Evolutionary conservation across 495 filamentous ascomycete genomes (phyloP).

Genomic region (Aspergillus asperescens): DNA sequence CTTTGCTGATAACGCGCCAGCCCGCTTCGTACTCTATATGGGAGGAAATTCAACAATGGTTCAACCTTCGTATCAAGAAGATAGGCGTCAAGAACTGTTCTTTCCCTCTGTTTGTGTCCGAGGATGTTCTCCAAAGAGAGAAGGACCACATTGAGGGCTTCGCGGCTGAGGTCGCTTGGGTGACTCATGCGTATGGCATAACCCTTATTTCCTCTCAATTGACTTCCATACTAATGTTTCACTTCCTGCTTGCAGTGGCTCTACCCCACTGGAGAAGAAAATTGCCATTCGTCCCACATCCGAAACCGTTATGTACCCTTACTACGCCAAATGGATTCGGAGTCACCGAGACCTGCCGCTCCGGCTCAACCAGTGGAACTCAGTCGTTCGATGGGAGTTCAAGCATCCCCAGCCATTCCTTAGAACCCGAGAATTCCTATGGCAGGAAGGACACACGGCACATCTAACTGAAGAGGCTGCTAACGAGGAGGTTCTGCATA

Average conservation of each 20-base stretch:
- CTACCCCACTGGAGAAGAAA: slow-evolving; percentile 85
- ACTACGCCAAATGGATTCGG: slow-evolving; percentile 95
- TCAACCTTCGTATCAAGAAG: slow-evolving; percentile 77
- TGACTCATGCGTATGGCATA: slow-evolving; percentile 77
- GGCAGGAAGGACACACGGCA: slow-evolving; percentile 98
- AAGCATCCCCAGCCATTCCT: slow-evolving; percentile 96
- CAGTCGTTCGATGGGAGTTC: slow-evolving; percentile 95
- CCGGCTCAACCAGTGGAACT: slow-evolving; percentile 96
- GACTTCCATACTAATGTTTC: slow-evolving; percentile 23
- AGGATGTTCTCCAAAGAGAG: slow-evolving; percentile 85
- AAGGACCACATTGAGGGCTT: slow-evolving; percentile 98
- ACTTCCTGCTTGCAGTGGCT: slow-evolving; percentile 44
- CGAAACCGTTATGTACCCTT: slow-evolving; percentile 90
- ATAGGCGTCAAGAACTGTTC: slow-evolving; percentile 91
- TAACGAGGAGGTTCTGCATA: slow-evolving; percentile 78
- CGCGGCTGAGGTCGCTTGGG: slow-evolving; percentile 96
- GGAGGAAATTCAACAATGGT: slow-evolving; percentile 87
- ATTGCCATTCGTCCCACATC: slow-evolving; percentile 95
- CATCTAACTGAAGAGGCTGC: slow-evolving; percentile 76
- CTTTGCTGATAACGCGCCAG: slow-evolving; percentile 29
- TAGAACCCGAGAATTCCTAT: slow-evolving; percentile 87
- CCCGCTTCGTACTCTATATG: slow-evolving; percentile 82
- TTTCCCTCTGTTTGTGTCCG: slow-evolving; percentile 90
- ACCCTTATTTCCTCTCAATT: slow-evolving; percentile 4
- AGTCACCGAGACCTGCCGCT: slow-evolving; percentile 91